Conservation (phyloP, 2,329 filamentous ascomycete species). For the Alternaria arbusti region DNA sequence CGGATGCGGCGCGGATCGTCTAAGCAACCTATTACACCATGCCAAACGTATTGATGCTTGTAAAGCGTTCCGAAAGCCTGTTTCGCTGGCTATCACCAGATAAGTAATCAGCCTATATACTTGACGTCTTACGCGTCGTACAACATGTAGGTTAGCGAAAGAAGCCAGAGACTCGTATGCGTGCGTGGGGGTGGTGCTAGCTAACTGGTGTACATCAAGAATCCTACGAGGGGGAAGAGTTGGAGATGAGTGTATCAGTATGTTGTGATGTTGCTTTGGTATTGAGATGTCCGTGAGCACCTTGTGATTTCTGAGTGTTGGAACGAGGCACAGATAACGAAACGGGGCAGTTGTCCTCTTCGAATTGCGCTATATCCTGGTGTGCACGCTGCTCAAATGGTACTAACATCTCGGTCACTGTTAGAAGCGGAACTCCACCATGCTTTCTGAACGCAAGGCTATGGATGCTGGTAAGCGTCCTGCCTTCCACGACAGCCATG, state of each 20-base stretch:
- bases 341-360: background rate
- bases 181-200: background rate
- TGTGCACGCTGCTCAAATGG: background rate
- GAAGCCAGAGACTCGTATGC: background rate
- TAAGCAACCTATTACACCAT: background rate
- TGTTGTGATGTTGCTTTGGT: too few species aligned
- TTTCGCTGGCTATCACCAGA: background rate
- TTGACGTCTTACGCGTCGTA: background rate
- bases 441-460: background rate
- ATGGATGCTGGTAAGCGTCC: conserved; percentile 1
- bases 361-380: background rate
- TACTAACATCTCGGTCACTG: too few species aligned
- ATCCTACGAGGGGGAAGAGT: background rate
- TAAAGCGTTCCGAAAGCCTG: too few species aligned
- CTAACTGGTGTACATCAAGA: background rate
- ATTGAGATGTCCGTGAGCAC: background rate
- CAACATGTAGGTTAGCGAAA: background rate
- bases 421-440: background rate
- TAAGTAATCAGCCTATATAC: background rate
- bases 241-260: background rate
- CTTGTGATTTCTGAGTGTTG: background rate
- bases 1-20: background rate
- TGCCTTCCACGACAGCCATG: conserved; percentile 1
- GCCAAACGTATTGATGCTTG: too few species aligned
- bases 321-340: background rate